Base-by-base conservation (phyloP, 108 stramenopile species). In the Epipyxis sp. region DNA sequence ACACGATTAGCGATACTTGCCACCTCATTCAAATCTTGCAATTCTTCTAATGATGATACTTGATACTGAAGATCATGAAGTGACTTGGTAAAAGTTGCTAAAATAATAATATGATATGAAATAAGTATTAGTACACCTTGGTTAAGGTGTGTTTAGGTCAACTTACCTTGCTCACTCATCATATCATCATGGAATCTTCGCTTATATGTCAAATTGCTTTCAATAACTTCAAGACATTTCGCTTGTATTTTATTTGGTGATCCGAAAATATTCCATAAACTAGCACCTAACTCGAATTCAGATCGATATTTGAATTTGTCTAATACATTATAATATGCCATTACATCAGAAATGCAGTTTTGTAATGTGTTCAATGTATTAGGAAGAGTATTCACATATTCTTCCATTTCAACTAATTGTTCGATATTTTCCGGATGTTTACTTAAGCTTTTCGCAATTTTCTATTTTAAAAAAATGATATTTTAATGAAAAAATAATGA, bases 101-200 rank as follows among this genome's bases (percentile, higher is more conserved):
- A n/a, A n/a, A n/a, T n/a, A n/a, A n/a, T n/a, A n/a, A n/a, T n/a
- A n/a, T n/a, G n/a, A n/a, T n/a, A n/a, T n/a, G n/a, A n/a, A n/a
- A n/a, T n/a, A n/a, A n/a, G n/a, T n/a, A n/a, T n/a, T n/a, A n/a
- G n/a, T n/a, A n/a, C n/a, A n/a, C n/a, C n/a, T n/a, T n/a, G n/a
- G n/a, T n/a, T n/a, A n/a, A n/a, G n/a, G n/a, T n/a, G n/a, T n/a
- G n/a, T n/a, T n/a, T n/a, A n/a, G n/a, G n/a, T n/a, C n/a, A n/a
- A n/a, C n/a, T n/a, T n/a, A n/a, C n/a, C 79, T 69, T 90, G 89
- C 72, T 89, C 89, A 43, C 44, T 40, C 45, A 79, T 46, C 87
- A 88, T 88, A 59, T 88, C 85, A 2, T 76, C 71, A 0, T 39
- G 80, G 83, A 85, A 85, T 57, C 44, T 43, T 59, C 50, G 77